Conservation (phyloP, 2,329 filamentous ascomycete genomes). For the Hypoxylon sp. region DNA sequence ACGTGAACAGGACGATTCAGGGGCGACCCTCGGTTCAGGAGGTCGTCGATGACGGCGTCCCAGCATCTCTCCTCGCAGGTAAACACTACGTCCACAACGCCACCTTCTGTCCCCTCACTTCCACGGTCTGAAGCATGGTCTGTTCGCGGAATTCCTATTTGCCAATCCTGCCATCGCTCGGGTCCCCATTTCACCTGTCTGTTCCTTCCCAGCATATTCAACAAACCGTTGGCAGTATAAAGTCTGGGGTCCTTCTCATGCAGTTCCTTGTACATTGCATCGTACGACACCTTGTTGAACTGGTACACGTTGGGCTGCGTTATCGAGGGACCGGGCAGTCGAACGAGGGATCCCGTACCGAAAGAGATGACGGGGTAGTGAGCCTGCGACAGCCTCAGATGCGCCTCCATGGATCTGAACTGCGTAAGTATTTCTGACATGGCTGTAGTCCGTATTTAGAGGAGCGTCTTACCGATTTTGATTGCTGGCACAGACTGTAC, state of each 20-base stretch:
- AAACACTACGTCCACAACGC: constrained; percentile 92
- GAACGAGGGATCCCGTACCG: constrained; percentile 93
- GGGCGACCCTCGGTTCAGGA: constrained; percentile 85
- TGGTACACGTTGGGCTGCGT: constrained; percentile 96
- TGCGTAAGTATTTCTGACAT: constrained; percentile 30
- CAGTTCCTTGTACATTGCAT: constrained; percentile 93
- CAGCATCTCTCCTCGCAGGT: constrained; percentile 98
- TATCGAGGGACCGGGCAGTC: constrained; percentile 90
- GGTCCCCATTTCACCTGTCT: constrained; percentile 93
- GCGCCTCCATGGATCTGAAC: constrained; percentile 94
- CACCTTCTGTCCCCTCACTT: constrained; percentile 83
- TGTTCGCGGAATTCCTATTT: constrained; percentile 83
- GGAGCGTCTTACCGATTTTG: constrained; percentile 81
- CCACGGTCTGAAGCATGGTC: constrained; percentile 83
- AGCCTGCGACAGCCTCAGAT: constrained; percentile 87
- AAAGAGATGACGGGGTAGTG: constrained; percentile 97
- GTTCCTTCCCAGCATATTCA: constrained; percentile 97
- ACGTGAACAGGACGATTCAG: constrained; percentile 95
- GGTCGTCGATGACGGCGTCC: constrained; percentile 96
- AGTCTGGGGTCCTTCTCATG: constrained; percentile 85
- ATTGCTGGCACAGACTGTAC: constrained; percentile 98
- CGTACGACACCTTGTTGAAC: constrained; percentile 97
- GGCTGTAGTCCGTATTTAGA: neutral
- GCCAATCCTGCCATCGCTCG: constrained; percentile 98
- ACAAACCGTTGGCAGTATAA: constrained; percentile 90